Conservation (phyloP, 2,329 filamentous ascomycete genomes). For the Neurospora sp. region DNA sequence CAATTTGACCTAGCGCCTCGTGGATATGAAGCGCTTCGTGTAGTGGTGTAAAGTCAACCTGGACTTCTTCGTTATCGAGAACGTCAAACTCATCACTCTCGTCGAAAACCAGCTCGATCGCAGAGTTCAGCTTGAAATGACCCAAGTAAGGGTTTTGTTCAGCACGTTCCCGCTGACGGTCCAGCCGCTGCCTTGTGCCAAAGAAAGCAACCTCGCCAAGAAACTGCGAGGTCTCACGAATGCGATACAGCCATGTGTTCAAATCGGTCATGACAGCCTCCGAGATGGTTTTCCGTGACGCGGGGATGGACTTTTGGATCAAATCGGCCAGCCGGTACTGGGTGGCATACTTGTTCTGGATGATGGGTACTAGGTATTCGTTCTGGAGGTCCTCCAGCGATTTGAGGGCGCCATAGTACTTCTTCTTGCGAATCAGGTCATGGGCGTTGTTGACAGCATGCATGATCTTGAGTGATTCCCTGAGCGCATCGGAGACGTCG, state of each 20-base stretch:
- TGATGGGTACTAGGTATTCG: conserved; percentile 68
- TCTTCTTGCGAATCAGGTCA: conserved; percentile 83
- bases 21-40: conserved; percentile 97
- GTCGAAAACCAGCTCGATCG: conserved; percentile 90
- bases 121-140: conserved; percentile 87
- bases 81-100: conserved; percentile 95
- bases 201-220: conserved; percentile 94
- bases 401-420: conserved; percentile 89
- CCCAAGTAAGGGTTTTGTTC: conserved; percentile 66
- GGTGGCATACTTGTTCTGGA: conserved; percentile 76
- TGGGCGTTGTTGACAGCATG: conserved; percentile 90
- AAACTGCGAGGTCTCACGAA: conserved; percentile 92
- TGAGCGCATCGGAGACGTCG: conserved; percentile 78
- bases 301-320: conserved; percentile 91
- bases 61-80: conserved; percentile 86
- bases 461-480: conserved; percentile 85
- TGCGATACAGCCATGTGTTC: conserved; percentile 92
- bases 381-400: conserved; percentile 93
- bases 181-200: conserved; percentile 80
- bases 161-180: conserved; percentile 72
- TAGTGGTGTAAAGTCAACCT: conserved; percentile 88
- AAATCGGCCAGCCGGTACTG: conserved; percentile 92
- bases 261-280: conserved; percentile 95
- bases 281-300: conserved; percentile 84
- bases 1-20: conserved; percentile 82